Percentiles rank a stretch among this genome's conserved stretches.
These are phyloP conservation scores for Stenogyne calaminthoides DNA, from an alignment of 305 asterid genomes.

Conservation along the genomic window DNA sequence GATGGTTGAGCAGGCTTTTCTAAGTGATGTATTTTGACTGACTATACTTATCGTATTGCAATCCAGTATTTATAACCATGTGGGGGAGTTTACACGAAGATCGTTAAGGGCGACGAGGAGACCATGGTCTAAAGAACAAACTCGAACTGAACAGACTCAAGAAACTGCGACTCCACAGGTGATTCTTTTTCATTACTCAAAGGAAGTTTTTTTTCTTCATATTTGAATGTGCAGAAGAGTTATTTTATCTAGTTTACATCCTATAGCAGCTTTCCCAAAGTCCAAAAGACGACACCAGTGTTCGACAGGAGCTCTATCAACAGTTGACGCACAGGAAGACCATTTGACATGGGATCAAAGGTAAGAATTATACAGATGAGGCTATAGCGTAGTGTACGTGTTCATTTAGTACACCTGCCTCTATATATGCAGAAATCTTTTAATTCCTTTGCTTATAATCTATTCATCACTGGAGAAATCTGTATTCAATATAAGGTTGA, in stretches of 20 bases:
- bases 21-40: neutral
- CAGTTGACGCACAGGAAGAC: conserved; percentile 21
- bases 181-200: neutral
- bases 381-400: neutral
- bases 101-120: conserved; percentile 30
- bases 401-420: neutral
- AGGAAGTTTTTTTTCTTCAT: neutral
- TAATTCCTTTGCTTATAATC: neutral
- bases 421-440: neutral
- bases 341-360: conserved; percentile 14
- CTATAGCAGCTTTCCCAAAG: conserved; percentile 11
- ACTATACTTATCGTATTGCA: neutral
- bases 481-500: neutral
- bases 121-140: conserved; percentile 18
- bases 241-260: neutral
- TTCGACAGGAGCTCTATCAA: conserved; percentile 11
- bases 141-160: conserved; percentile 12
- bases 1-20: no score
- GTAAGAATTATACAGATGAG: conserved; percentile 1
- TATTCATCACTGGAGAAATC: neutral
- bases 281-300: neutral
- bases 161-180: conserved; percentile 26
- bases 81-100: conserved; percentile 33
- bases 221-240: neutral
- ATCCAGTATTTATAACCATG: conserved; percentile 46